Base-by-base conservation (phyloP, 495 filamentous ascomycete genomes). In the Aspergillus incahuasiensis region DNA sequence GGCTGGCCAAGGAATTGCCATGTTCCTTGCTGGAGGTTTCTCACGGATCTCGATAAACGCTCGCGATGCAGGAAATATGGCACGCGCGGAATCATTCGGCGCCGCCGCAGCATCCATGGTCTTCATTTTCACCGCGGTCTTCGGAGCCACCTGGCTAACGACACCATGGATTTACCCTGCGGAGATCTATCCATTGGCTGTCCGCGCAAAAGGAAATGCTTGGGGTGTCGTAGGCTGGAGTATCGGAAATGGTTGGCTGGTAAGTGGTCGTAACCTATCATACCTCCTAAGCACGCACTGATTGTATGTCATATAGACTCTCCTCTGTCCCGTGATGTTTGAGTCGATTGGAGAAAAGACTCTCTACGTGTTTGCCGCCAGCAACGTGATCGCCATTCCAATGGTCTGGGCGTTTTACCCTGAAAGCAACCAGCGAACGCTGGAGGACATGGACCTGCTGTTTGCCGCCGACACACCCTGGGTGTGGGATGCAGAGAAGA, bases 161-260 rank as follows among this genome's bases (percentile, higher is more conserved):
- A 84, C 86, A 3, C 85, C 85, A 0, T 88, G 84, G 84, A 59
- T 88, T 5, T 88, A 88, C 54, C 85, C 84, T 0, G 83, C 85
- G 15, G 86, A 89, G 61, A 88, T 88, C 49, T 88, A 88, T 68
- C 86, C 86, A 0, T 67, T 88, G 16, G 78, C 83, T 22, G 79
- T 88, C 9, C 80, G 86, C 21, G 86, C 84, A 5, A 82, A 83
- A 28, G 86, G 86, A 18, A 88, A 87, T 46, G 83, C 86, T n/a
- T 88, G 84, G 82, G 85, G 86, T 59, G 86, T 88, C 0, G 78
- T 89, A 3, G 85, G 86, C 15, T 89, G 86, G 85, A 81, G 77
- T 52, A 86, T 89, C 35, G 85, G 84, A n/a, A 87, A 86, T 55
- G 85, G 82, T 35, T 86, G 83, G 81, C 64, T 78, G 63, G 74